Percentiles rank a stretch among this genome's conserved stretches.
phyloP scores from a whole-genome alignment of 2,329 filamentous ascomycete species.

The Talaromyces sp. region DNA sequence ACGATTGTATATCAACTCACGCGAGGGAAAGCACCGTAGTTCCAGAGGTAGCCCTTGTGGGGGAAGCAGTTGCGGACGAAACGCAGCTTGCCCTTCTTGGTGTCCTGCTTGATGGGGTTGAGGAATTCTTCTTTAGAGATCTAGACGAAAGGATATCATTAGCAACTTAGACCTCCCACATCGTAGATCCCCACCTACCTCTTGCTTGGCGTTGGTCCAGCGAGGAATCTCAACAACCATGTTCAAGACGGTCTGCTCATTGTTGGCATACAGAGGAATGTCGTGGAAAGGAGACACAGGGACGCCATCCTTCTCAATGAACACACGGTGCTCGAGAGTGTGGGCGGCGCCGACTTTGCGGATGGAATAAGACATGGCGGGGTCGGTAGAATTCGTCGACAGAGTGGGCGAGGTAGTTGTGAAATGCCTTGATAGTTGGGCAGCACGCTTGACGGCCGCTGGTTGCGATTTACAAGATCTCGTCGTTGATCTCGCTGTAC shows the following conservation, averaged over 20 bases:
- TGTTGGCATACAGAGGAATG: slow-evolving; percentile 95
- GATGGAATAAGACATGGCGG: slow-evolving; percentile 59
- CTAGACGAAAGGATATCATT: slow-evolving; percentile 44
- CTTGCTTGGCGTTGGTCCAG: slow-evolving; percentile 99
- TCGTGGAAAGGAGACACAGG: slow-evolving; percentile 97
- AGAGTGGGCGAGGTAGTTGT: slow-evolving; percentile 36
- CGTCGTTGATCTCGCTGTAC: background rate
- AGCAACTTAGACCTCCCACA: background rate
- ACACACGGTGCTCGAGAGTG: slow-evolving; percentile 96
- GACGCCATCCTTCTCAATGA: slow-evolving; percentile 94
- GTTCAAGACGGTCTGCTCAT: slow-evolving; percentile 93
- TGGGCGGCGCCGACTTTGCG: slow-evolving; percentile 87
- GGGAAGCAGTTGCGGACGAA: slow-evolving; percentile 99
- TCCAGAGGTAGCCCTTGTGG: slow-evolving; percentile 99
- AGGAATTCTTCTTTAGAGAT: slow-evolving; percentile 98
- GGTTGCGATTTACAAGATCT: slow-evolving; percentile 5
- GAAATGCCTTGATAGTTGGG: slow-evolving; percentile 49
- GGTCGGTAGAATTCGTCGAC: slow-evolving; percentile 23
- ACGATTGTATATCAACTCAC: slow-evolving; percentile 48
- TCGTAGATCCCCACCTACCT: slow-evolving; percentile 58
- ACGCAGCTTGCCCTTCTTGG: slow-evolving; percentile 99
- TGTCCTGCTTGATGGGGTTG: slow-evolving; percentile 99
- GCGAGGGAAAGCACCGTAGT: slow-evolving; percentile 99
- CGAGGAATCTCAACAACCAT: slow-evolving; percentile 99
- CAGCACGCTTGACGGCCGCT: slow-evolving; percentile 33